phyloP scores from a whole-genome alignment of 768 basidiomycete genomes.

The Strobilomyces echinocephalus region DNA sequence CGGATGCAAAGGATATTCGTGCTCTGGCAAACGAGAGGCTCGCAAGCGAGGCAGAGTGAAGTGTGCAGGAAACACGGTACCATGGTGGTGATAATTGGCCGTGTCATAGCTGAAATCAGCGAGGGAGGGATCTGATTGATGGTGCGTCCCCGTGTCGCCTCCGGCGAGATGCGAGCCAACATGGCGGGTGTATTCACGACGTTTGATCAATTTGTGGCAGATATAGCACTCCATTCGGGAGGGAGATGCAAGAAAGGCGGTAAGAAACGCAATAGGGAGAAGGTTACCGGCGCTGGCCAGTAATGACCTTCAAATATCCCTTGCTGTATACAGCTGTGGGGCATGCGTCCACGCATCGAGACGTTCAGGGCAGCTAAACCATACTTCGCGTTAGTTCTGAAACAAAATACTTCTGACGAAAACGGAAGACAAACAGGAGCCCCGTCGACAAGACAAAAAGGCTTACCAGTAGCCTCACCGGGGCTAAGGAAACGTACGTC shows the following conservation, averaged over 20 bases:
- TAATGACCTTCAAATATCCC: background rate
- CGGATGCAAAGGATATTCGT: background rate
- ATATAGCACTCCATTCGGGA: conserved; percentile 15
- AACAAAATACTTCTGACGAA: no score
- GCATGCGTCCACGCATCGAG: no score
- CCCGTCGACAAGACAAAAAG: conserved; percentile 6
- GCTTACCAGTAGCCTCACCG: background rate
- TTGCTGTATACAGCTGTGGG: background rate
- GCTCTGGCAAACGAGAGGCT: background rate
- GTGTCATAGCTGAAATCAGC: background rate
- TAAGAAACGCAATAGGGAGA: background rate
- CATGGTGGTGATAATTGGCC: background rate
- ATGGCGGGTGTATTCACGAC: conserved; percentile 13
- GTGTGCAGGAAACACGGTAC: background rate
- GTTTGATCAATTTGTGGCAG: conserved; percentile 10
- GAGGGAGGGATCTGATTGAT: background rate
- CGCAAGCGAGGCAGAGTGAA: background rate
- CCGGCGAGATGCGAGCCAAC: conserved; percentile 3
- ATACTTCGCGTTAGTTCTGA: no score
- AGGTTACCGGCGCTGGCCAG: background rate
- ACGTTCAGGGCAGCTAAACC: no score
- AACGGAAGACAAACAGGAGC: background rate
- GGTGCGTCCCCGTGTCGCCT: background rate
- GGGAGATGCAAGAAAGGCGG: background rate
- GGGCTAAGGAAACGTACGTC: background rate